Percentiles rank a stretch among this genome's conserved stretches.
These are phyloP conservation scores for Phytophthora melonis DNA, from an alignment of 352 stramenopile genomes.

Conservation along the genomic window DNA sequence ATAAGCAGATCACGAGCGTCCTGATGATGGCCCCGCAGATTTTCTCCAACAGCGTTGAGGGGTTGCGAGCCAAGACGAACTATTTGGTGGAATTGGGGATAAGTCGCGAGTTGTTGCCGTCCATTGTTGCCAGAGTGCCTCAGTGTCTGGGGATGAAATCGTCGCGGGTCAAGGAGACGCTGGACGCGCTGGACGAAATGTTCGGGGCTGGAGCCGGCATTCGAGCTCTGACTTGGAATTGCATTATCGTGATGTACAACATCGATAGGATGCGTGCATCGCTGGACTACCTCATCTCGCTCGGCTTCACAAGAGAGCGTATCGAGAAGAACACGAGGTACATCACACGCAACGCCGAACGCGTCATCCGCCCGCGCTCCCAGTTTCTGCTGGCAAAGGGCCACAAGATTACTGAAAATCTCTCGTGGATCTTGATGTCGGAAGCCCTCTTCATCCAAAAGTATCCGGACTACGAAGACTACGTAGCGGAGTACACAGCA, in stretches of 20 bases:
- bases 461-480: slow-evolving; percentile 38
- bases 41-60: slow-evolving; percentile 43
- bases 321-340: slow-evolving; percentile 33
- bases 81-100: slow-evolving; percentile 39
- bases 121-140: slow-evolving; percentile 41
- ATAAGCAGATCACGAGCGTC: slow-evolving; percentile 44
- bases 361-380: slow-evolving; percentile 49
- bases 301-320: slow-evolving; percentile 38
- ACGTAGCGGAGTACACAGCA: slow-evolving; percentile 14
- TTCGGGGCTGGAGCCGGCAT: slow-evolving; percentile 36
- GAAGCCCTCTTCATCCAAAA: slow-evolving; percentile 34
- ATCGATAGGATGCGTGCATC: slow-evolving; percentile 35
- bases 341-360: slow-evolving; percentile 50
- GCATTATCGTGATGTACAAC: slow-evolving; percentile 58
- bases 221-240: slow-evolving; percentile 23
- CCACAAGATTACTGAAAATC: slow-evolving; percentile 10
- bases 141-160: slow-evolving; percentile 42
- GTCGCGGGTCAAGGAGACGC: slow-evolving; percentile 43
- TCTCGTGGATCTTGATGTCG: slow-evolving; percentile 42
- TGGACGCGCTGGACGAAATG: slow-evolving; percentile 42
- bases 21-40: slow-evolving; percentile 49
- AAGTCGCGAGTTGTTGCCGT: slow-evolving; percentile 33
- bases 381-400: slow-evolving; percentile 37
- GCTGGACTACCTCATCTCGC: slow-evolving; percentile 43
- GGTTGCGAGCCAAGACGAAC: slow-evolving; percentile 38